Evolutionary conservation across 2,329 filamentous ascomycete genomes (phyloP), one percentile per base, ranked within the genome.

Genomic region (Cladorrhinum sp.): DNA sequence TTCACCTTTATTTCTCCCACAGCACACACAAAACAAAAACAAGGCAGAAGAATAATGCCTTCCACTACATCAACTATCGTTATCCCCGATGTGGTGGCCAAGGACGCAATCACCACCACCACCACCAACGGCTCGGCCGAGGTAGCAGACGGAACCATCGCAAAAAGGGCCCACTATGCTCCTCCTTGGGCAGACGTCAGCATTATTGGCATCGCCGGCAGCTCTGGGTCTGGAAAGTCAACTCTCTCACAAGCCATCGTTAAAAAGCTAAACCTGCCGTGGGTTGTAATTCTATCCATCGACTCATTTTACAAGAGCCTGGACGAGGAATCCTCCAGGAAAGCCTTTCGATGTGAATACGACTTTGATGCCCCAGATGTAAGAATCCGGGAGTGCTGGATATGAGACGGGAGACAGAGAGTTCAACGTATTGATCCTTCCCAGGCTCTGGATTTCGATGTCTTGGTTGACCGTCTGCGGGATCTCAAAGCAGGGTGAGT

Each of bases 201-300:
- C 77, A 97, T 99, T 70, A 97, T 99, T 73, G 95, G 92, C 55
- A 89, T 99, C 69, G 93, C 95, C 66, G 95, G 95, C 38, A 95
- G 91, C 76, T 98, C 93, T 25, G 95, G 95, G 48, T 98, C 93
- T 24, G 79, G 93, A 60, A 99, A 99, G 80, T 97, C 93, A 6
- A 97, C 93, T 6, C 79, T 99, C 57, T 93, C 95, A 29, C 85
- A 96, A 73, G 92, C 93, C 65, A 96, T 99, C 68, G 91, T 98
- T 65, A 88, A 85, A 69, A 88, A 90, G 70, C 79, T 99, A 69
- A 96, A 95, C 76, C 79, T 99, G 65, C 95, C 95, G 59, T 99
- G 95, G 93, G 95, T 99, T 63, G 93, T 97, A 54, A 97, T 99
- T 75, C 77, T 99, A 69, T 96, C 93, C 48, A 98, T 99, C 89